phyloP scores from a whole-genome alignment of 768 basidiomycete genomes.

The Termitomyces sp. region DNA sequence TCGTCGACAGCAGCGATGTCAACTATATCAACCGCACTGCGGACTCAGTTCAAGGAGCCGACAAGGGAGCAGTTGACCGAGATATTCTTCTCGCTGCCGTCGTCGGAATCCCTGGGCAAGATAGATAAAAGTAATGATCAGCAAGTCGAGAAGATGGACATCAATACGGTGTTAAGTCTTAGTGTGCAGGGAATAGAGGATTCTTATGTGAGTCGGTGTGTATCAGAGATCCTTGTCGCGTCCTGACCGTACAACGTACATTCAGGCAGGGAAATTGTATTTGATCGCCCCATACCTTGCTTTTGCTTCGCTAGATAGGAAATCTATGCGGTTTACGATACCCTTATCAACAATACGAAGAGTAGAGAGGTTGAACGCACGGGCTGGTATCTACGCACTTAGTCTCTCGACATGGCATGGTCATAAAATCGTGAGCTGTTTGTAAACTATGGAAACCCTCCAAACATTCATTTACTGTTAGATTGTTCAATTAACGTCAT shows the following conservation, averaged over 20 bases:
- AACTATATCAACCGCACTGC: conserved; percentile 82
- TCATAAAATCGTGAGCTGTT: conserved; percentile 75
- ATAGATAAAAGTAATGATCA: conserved; percentile 28
- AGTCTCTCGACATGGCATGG: conserved; percentile 94
- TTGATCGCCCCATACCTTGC: conserved; percentile 87
- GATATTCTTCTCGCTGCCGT: conserved; percentile 84
- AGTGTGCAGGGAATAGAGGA: conserved; percentile 80
- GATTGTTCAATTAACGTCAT: conserved; percentile 91
- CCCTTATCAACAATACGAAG: conserved; percentile 90
- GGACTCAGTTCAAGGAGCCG: conserved; percentile 84
- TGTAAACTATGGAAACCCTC: not conserved
- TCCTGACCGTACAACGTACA: conserved; percentile 1
- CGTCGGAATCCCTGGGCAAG: conserved; percentile 27
- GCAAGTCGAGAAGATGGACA: conserved; percentile 73
- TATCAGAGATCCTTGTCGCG: not conserved
- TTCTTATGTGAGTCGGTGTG: conserved; percentile 73
- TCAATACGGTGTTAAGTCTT: conserved; percentile 84
- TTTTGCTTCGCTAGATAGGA: conserved; percentile 88
- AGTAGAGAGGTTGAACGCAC: conserved; percentile 90
- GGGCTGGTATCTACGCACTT: conserved; percentile 94
- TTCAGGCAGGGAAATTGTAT: conserved; percentile 85
- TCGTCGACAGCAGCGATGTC: conserved; percentile 45
- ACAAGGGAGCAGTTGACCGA: conserved; percentile 83
- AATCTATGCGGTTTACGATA: conserved; percentile 87
- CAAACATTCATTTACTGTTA: conserved; percentile 24